A percentile compares a stretch with the other conserved stretches of the same genome.
Evolutionary conservation across 441 rosid species (phyloP).

Genomic region (Pelargonium fulgidum): DNA sequence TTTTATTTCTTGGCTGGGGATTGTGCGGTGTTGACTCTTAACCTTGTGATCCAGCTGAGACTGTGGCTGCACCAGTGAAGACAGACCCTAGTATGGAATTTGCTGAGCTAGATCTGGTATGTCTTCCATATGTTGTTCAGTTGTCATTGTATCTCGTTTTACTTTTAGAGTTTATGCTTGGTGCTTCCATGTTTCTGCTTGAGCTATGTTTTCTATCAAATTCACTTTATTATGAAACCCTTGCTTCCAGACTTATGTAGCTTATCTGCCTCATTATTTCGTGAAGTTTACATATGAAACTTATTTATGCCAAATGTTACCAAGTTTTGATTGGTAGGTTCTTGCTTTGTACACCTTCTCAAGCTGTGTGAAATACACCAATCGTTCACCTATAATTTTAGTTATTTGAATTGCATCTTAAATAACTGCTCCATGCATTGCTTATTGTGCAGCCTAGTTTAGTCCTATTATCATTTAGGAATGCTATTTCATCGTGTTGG

Average conservation of each 20-base stretch:
- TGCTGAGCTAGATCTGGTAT: slow-evolving; percentile 27
- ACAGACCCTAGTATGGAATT: slow-evolving; percentile 20
- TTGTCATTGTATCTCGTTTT: not conserved
- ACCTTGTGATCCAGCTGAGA: slow-evolving; percentile 24
- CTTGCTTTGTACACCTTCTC: not conserved
- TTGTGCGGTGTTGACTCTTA: slow-evolving; percentile 12
- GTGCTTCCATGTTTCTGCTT: not conserved
- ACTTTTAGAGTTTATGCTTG: not conserved
- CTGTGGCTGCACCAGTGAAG: slow-evolving; percentile 21
- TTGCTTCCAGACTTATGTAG: not conserved
- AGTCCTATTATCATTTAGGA: not conserved
- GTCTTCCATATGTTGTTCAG: not conserved
- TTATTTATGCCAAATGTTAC: not conserved
- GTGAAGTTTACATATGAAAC: not conserved
- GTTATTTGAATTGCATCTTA: not conserved
- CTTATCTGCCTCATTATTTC: not conserved
- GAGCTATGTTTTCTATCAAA: not conserved
- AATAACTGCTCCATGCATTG: not conserved
- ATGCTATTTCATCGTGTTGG: not conserved
- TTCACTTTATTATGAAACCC: not conserved
- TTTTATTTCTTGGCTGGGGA: not conserved
- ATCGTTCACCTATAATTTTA: not conserved
- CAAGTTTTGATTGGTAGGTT: not conserved
- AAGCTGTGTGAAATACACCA: not conserved
- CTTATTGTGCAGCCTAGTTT: not conserved